A percentile compares a stretch with the other conserved stretches of the same genome.
Evolutionary conservation across 352 stramenopile species (phyloP).

Genomic region (Sclerospora graminicola): DNA sequence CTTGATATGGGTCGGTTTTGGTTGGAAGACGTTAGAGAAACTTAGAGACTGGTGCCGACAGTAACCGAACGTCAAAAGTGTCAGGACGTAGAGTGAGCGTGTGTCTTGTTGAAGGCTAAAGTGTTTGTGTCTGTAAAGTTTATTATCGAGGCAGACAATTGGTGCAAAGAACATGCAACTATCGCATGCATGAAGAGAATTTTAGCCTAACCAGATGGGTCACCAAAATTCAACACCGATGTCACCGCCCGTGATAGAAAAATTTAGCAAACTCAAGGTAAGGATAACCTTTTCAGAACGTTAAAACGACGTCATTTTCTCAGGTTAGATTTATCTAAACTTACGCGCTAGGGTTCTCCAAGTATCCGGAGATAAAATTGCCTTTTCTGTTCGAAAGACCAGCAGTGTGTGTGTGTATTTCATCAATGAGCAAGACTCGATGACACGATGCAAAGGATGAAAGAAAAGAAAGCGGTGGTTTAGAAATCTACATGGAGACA

Average conservation of each 20-base stretch:
- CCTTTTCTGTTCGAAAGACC: too few species aligned
- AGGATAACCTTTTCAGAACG: too few species aligned
- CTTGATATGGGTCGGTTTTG: neutral
- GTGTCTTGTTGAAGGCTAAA: neutral
- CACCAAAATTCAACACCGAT: conserved; percentile 9
- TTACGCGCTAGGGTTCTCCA: too few species aligned
- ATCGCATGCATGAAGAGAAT: conserved; percentile 4
- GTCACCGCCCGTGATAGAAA: neutral
- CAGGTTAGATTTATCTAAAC: too few species aligned
- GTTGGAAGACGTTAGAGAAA: conserved; percentile 10
- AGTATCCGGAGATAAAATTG: too few species aligned
- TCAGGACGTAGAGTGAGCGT: neutral
- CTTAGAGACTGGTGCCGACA: conserved; percentile 1
- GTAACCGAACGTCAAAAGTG: conserved; percentile 1
- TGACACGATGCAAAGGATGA: conserved; percentile 10
- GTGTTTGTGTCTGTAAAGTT: neutral
- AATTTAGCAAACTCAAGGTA: too few species aligned
- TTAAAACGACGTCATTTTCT: too few species aligned
- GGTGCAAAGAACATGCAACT: conserved; percentile 5
- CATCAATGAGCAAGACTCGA: conserved; percentile 6
- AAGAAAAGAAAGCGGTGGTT: neutral
- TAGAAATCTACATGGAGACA: too few species aligned
- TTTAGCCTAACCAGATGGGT: neutral
- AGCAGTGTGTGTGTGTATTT: conserved; percentile 1
- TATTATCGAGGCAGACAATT: neutral